Conservation (phyloP, 2,329 filamentous ascomycete species). For the Ramularia endophylla region DNA sequence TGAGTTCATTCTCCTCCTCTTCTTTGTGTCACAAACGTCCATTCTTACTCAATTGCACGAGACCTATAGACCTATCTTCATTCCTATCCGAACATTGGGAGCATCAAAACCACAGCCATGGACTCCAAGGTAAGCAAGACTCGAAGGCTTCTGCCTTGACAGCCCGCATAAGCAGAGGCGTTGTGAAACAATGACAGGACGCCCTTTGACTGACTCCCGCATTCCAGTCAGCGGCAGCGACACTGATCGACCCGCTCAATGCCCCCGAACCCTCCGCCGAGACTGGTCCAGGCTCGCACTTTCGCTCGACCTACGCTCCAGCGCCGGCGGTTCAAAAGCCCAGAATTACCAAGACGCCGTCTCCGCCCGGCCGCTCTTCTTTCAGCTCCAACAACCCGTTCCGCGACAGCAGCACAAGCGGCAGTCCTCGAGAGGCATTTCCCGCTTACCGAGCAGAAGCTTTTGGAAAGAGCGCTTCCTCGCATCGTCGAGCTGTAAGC, state of each 20-base stretch:
- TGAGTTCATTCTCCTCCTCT: no score
- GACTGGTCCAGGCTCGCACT: conserved; percentile 57
- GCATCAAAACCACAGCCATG: no score
- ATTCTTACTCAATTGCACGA: no score
- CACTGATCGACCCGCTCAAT: conserved; percentile 64
- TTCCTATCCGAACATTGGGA: no score
- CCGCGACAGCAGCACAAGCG: conserved; percentile 14
- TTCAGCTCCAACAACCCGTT: conserved; percentile 13
- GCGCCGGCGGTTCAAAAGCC: conserved; percentile 10
- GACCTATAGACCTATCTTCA: no score
- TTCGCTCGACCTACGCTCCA: conserved; percentile 42
- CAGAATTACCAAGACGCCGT: conserved; percentile 30
- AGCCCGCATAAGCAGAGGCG: no score
- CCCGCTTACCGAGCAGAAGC: conserved; percentile 43
- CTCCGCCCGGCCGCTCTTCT: conserved; percentile 41
- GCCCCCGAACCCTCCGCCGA: conserved; percentile 63
- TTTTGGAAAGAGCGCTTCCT: conserved; percentile 28
- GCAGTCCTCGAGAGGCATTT: conserved; percentile 41
- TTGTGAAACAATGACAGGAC: conserved; percentile 9
- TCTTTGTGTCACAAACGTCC: no score
- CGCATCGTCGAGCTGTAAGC: conserved; percentile 10
- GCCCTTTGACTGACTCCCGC: conserved; percentile 16
- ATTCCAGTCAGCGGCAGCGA: conserved; percentile 52
- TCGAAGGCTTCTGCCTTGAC: conserved; percentile 8
- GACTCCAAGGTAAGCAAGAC: conserved; percentile 13